Percentiles rank a stretch among this genome's conserved stretches.
Conservation (phyloP, 441 rosid species). For the Euphorbia schlechtendalii region DNA sequence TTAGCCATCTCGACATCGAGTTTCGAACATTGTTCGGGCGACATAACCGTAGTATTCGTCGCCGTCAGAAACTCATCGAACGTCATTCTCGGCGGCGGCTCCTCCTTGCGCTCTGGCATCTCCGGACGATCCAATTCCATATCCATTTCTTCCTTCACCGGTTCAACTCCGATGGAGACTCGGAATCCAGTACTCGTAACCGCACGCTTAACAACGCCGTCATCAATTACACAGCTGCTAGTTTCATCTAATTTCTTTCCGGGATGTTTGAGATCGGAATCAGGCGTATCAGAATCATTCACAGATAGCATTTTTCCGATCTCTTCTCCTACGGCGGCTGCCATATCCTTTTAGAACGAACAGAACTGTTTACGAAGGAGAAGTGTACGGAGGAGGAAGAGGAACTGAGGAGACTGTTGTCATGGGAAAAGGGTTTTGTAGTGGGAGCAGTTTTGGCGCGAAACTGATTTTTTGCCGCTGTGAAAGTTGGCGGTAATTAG, state of each 20-base stretch:
- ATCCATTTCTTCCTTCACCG: constrained; percentile 12
- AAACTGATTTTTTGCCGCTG: not conserved
- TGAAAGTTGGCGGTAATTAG: not conserved
- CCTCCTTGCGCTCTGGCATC: not conserved
- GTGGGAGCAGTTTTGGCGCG: constrained; percentile 10
- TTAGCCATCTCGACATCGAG: not conserved
- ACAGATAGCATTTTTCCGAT: not conserved
- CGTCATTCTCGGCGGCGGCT: not conserved
- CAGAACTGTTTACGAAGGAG: too few species aligned
- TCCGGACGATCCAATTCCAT: not conserved
- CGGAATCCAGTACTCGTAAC: constrained; percentile 29
- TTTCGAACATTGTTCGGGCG: not conserved
- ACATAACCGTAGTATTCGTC: not conserved
- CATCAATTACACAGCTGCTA: not conserved
- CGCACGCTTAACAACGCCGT: constrained; percentile 16
- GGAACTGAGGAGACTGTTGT: not conserved
- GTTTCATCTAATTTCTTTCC: not conserved
- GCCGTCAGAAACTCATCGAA: constrained; percentile 8
- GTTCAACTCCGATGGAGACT: constrained; percentile 22
- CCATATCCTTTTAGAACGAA: constrained; percentile 1
- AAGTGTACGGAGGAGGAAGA: too few species aligned
- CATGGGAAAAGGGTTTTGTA: not conserved
- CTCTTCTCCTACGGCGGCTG: not conserved
- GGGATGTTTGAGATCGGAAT: too few species aligned
- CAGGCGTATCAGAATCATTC: not conserved